These are phyloP conservation scores for Leptographium wingfieldii DNA, from an alignment of 2,329 filamentous ascomycete species.

Conservation along the genomic window DNA sequence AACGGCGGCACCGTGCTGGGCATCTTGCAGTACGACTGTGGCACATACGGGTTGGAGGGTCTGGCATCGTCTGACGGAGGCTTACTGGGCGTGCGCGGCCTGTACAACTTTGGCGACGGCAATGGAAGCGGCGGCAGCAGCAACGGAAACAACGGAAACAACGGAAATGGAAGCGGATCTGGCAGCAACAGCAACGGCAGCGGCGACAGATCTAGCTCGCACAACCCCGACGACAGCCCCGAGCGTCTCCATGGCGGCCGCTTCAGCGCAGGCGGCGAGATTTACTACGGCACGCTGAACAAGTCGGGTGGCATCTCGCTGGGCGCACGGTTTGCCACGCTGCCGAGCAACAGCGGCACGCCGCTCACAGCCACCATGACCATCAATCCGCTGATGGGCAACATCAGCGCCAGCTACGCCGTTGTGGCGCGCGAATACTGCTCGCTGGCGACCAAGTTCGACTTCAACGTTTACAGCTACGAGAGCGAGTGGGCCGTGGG, in stretches of 20 bases:
- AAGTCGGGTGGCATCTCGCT: slow-evolving; percentile 87
- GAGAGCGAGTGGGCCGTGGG: slow-evolving; percentile 89
- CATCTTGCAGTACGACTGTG: slow-evolving; percentile 67
- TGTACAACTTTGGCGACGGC: slow-evolving; percentile 79
- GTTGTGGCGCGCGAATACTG: slow-evolving; percentile 75
- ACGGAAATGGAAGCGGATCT: background rate
- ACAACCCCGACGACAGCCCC: background rate
- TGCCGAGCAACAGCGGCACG: slow-evolving; percentile 69
- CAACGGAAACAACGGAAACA: slow-evolving; percentile 25
- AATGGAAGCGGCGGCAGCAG: slow-evolving; percentile 13
- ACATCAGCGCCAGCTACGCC: slow-evolving; percentile 80
- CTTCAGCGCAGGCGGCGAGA: slow-evolving; percentile 81
- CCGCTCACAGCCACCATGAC: slow-evolving; percentile 90
- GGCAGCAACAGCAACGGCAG: slow-evolving; percentile 11
- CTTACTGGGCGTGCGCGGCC: slow-evolving; percentile 69
- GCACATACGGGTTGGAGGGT: slow-evolving; percentile 79
- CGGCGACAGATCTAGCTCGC: slow-evolving; percentile 21
- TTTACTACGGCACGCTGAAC: slow-evolving; percentile 92
- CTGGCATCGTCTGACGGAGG: slow-evolving; percentile 88
- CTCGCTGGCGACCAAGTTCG: slow-evolving; percentile 78
- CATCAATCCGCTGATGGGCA: slow-evolving; percentile 88
- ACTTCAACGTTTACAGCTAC: slow-evolving; percentile 97
- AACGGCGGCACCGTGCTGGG: slow-evolving; percentile 67
- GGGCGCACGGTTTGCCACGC: slow-evolving; percentile 77
- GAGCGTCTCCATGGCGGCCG: slow-evolving; percentile 53